A percentile compares a stretch with the other conserved stretches of the same genome.
phyloP scores from a whole-genome alignment of 1,139 yeast species.

The Yamadazyma diospyri region DNA sequence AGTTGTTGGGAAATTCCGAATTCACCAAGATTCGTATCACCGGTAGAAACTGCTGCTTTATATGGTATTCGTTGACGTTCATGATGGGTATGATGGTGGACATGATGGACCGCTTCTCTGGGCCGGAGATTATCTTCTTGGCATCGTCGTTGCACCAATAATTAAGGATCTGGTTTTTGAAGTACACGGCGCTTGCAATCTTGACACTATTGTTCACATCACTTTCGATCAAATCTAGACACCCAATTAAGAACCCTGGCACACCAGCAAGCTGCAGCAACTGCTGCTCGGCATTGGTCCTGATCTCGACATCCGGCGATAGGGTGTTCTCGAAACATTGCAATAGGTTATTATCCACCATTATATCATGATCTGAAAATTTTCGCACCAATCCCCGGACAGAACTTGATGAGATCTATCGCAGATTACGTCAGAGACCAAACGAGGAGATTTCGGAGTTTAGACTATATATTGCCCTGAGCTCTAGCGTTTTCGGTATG shows the following conservation, averaged over 20 bases:
- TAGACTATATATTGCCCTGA: constrained; percentile 32
- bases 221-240: constrained; percentile 59
- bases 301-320: constrained; percentile 58
- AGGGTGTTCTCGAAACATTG: constrained; percentile 82
- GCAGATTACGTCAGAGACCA: not conserved
- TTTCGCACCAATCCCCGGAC: not conserved
- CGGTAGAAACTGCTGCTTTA: constrained; percentile 64
- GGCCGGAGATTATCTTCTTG: constrained; percentile 46
- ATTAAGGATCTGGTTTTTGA: constrained; percentile 70
- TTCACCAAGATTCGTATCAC: constrained; percentile 64
- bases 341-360: constrained; percentile 24
- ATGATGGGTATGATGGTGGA: constrained; percentile 52
- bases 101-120: constrained; percentile 70
- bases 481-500: constrained; percentile 36
- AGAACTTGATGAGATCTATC: not conserved
- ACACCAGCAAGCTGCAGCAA: constrained; percentile 52
- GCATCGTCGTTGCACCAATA: constrained; percentile 51
- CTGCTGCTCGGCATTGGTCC: constrained; percentile 68
- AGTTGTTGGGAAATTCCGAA: constrained; percentile 63
- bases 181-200: constrained; percentile 81
- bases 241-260: constrained; percentile 80
- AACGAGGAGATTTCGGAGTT: no score
- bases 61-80: constrained; percentile 39
- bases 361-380: constrained; percentile 1
- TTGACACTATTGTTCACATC: constrained; percentile 30